A percentile compares a stretch with the other conserved stretches of the same genome.
These are phyloP conservation scores for Crithidia bombi DNA, from an alignment of 208 protist species.

Conservation along the genomic window DNA sequence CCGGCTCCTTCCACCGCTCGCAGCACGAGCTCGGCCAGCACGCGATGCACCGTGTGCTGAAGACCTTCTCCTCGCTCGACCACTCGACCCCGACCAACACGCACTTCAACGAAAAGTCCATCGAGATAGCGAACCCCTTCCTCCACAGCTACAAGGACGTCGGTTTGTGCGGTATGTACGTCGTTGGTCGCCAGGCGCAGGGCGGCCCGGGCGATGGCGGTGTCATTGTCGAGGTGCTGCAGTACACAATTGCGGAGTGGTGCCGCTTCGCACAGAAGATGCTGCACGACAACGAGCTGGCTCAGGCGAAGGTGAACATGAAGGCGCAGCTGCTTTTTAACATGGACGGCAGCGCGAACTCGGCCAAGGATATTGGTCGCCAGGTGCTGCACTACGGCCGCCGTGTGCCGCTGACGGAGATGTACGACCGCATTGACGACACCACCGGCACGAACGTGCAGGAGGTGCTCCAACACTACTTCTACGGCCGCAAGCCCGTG, in stretches of 20 bases:
- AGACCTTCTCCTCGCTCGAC: slow-evolving; percentile 89
- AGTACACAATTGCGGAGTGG: slow-evolving; percentile 91
- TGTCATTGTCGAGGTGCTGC: slow-evolving; percentile 84
- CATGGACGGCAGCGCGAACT: slow-evolving; percentile 89
- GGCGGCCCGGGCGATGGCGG: slow-evolving; percentile 65
- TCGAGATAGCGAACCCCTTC: slow-evolving; percentile 89
- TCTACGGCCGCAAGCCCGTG: slow-evolving; percentile 88
- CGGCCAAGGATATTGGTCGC: slow-evolving; percentile 85
- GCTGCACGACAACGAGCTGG: slow-evolving; percentile 84
- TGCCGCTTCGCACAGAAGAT: slow-evolving; percentile 86
- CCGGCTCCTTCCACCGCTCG: slow-evolving; percentile 86
- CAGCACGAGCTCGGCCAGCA: slow-evolving; percentile 90
- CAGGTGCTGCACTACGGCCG: slow-evolving; percentile 88
- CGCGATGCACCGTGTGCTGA: slow-evolving; percentile 86
- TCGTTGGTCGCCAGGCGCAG: slow-evolving; percentile 70
- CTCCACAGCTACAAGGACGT: slow-evolving; percentile 89
- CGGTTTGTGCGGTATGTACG: slow-evolving; percentile 89
- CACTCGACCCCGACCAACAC: slow-evolving; percentile 89
- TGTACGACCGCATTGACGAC: slow-evolving; percentile 93
- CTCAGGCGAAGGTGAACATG: slow-evolving; percentile 89
- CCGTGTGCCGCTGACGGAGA: slow-evolving; percentile 86
- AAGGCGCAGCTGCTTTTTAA: slow-evolving; percentile 91
- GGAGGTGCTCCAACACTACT: slow-evolving; percentile 92
- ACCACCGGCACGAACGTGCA: slow-evolving; percentile 84
- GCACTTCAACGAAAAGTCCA: slow-evolving; percentile 89